These are phyloP conservation scores for Ophiostoma angusticollis DNA, from an alignment of 2,329 filamentous ascomycete genomes.

Conservation along the genomic window DNA sequence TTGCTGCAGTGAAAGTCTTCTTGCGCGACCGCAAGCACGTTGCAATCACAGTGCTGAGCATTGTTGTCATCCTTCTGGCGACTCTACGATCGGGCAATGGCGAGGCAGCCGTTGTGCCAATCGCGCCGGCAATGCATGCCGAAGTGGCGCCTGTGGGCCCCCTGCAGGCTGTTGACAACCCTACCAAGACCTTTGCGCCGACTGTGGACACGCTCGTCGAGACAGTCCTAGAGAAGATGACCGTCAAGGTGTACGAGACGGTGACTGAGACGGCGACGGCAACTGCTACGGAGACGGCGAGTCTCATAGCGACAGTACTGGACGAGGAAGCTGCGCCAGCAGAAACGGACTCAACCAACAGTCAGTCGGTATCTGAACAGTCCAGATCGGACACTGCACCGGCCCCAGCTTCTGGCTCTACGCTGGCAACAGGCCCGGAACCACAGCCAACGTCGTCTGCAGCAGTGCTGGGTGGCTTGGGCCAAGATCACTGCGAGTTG, in stretches of 20 bases:
- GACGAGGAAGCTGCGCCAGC: too few species aligned
- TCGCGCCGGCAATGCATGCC: not conserved
- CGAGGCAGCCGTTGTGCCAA: not conserved
- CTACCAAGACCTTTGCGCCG: not conserved
- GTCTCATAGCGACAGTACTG: too few species aligned
- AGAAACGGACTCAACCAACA: too few species aligned
- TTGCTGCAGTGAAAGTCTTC: conserved; percentile 40
- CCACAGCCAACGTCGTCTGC: too few species aligned
- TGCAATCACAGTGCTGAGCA: conserved; percentile 39
- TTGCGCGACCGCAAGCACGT: conserved; percentile 48
- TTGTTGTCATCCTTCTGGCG: conserved; percentile 37
- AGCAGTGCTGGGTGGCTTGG: too few species aligned
- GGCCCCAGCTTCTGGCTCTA: too few species aligned
- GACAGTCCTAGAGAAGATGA: conserved; percentile 15
- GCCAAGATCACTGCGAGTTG: too few species aligned
- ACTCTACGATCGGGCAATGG: conserved; percentile 23
- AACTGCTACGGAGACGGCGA: not conserved
- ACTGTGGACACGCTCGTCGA: conserved; percentile 6
- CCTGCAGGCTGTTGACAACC: not conserved
- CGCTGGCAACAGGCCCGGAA: too few species aligned
- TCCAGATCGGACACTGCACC: too few species aligned
- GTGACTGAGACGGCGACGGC: conserved; percentile 16
- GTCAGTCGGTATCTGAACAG: too few species aligned
- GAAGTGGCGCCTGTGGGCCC: not conserved
- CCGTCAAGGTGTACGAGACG: conserved; percentile 15